Base-by-base conservation (phyloP, 2,329 filamentous ascomycete species). In the Colletotrichum noveboracense region DNA sequence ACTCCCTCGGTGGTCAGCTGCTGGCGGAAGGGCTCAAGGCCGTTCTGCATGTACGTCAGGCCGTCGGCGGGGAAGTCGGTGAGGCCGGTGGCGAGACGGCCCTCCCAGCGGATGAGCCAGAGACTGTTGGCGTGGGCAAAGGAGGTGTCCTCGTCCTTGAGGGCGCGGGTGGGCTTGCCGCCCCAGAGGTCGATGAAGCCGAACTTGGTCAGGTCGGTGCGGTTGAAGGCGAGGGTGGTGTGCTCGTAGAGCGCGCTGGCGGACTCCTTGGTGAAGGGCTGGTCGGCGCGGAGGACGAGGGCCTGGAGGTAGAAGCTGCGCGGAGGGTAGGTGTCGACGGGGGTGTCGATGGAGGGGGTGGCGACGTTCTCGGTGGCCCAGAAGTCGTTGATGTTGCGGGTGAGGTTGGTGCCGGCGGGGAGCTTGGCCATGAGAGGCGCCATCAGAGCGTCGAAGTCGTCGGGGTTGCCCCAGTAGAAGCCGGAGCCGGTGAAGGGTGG, bases 31-130 rank as follows among this genome's bases (percentile, higher is more conserved):
- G 76, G 76, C 62, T 79, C 78, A 8, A 70, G 13, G n/a, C 91
- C 81, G 77, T 89, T 85, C 43, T 87, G 85, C 32, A 85, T 85
- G 78, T 89, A 89, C 5, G 82, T 83, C 3, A 86, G 84, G 62
- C 87, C 85, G 79, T 88, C 87, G 68, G 87, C 81, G 21, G 88
- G 87, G 79, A 89, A 89, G 76, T 86, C 84, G 77, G 89, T 84
- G 76, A 88, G 87, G 75, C 87, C 89, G 56, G 64, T 32, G 21
- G 76, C 67, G 48, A 67, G 64, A n/a, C 64, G 66, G 60, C 76
- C 76, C 28, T 77, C 76, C 69, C 70, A 72, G 60, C 76, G 76
- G 75, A 84, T 83, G 13, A 89, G 83, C 16, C 85, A 84, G 12
- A 79, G 79, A 56, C 88, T 81, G 76, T 89, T 80, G 0, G 87